These are phyloP conservation scores for Apiotrichum akiyoshidainum DNA, from an alignment of 1,284 basidiomycete genomes.

Conservation along the genomic window DNA sequence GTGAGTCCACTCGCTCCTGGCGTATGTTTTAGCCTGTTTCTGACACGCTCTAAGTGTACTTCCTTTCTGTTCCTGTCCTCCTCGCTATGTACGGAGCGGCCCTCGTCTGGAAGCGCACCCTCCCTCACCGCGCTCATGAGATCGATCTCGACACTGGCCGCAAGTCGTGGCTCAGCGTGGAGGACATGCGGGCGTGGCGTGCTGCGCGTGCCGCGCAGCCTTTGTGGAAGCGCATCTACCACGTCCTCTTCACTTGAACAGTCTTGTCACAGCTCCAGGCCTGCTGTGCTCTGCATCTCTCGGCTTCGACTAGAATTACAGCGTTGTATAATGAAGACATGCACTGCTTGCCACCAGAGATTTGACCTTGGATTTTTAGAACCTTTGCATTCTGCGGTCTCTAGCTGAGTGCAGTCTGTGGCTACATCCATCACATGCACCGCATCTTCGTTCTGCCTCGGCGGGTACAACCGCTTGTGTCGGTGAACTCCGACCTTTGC, in stretches of 20 bases:
- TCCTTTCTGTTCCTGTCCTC: slow-evolving; percentile 49
- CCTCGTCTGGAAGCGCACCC: slow-evolving; percentile 45
- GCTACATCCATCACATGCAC: no score
- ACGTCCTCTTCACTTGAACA: slow-evolving; percentile 33
- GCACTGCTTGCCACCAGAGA: no score
- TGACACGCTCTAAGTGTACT: slow-evolving; percentile 24
- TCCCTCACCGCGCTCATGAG: slow-evolving; percentile 40
- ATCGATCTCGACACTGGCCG: slow-evolving; percentile 53
- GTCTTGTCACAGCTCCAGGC: no score
- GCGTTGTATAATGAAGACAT: no score
- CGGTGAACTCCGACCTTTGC: no score
- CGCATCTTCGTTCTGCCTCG: no score
- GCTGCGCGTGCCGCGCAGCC: slow-evolving; percentile 38
- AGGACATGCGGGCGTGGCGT: slow-evolving; percentile 39
- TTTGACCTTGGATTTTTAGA: no score
- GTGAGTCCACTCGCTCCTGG: not conserved
- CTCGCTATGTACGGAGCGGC: slow-evolving; percentile 45
- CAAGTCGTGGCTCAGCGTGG: slow-evolving; percentile 51
- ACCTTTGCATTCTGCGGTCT: no score
- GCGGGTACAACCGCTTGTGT: no score
- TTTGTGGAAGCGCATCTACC: slow-evolving; percentile 31
- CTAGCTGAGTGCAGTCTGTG: no score
- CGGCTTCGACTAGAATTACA: no score
- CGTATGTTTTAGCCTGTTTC: not conserved
- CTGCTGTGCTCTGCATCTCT: no score